These are phyloP conservation scores for Podila epicladia DNA, from an alignment of 192 early-diverging fungal genomes.

Conservation along the genomic window DNA sequence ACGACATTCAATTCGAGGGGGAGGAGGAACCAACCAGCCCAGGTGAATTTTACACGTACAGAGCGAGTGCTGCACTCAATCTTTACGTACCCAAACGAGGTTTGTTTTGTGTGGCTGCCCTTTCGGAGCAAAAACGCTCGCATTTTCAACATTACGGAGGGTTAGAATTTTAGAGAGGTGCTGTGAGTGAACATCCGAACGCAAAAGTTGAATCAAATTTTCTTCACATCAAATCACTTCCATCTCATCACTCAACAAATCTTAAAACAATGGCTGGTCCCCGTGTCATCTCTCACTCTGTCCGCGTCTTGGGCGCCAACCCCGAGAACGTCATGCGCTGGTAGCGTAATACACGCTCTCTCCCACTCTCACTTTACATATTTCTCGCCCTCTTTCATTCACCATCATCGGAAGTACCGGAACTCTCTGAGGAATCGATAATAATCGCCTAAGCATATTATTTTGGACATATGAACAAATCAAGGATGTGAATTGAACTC, in stretches of 20 bases:
- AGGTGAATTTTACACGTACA: too few relatives aligned
- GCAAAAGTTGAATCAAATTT: neutral
- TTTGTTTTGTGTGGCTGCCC: too few relatives aligned
- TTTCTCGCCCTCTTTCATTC: neutral
- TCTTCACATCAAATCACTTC: neutral
- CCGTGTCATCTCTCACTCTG: constrained; percentile 45
- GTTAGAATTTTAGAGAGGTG: neutral
- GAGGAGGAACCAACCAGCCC: too few relatives aligned
- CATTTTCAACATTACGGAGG: too few relatives aligned
- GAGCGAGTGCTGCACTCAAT: too few relatives aligned
- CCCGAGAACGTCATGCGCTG: constrained; percentile 47
- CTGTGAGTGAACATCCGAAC: neutral
- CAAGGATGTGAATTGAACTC: too few relatives aligned
- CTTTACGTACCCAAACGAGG: too few relatives aligned
- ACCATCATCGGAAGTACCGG: neutral
- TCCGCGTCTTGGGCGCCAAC: constrained; percentile 51
- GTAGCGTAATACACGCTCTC: constrained; percentile 6
- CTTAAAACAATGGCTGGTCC: constrained; percentile 44
- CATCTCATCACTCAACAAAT: neutral
- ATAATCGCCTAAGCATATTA: too few relatives aligned
- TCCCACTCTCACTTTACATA: neutral
- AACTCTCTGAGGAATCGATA: neutral
- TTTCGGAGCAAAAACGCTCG: too few relatives aligned
- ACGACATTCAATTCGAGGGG: too few relatives aligned
- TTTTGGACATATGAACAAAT: too few relatives aligned